Evolutionary conservation across 2,329 filamentous ascomycete species (phyloP).

Genomic region (Scedosporium aurantiacum): DNA sequence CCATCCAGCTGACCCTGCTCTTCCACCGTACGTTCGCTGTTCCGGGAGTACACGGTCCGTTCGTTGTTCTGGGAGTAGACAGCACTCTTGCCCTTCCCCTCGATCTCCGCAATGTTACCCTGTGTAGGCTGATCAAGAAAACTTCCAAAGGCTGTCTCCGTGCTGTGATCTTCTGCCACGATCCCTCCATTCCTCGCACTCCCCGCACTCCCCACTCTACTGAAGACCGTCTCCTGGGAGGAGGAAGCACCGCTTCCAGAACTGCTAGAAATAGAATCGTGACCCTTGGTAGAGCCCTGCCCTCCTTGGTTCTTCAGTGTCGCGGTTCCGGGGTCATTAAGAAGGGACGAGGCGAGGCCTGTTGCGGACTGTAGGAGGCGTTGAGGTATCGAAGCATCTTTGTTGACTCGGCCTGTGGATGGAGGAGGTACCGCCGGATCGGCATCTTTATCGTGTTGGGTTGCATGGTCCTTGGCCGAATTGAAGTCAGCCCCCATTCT

Average conservation of each 20-base stretch:
- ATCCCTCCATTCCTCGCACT: not conserved
- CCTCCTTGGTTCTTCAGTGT: not conserved
- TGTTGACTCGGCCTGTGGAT: not conserved
- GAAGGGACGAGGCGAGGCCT: not conserved
- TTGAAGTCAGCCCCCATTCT: not conserved
- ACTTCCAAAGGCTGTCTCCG: not conserved
- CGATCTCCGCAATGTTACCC: conserved; percentile 7
- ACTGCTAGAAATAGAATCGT: not conserved
- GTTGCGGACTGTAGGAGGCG: not conserved
- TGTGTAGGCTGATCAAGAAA: not conserved
- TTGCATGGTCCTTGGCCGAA: not conserved
- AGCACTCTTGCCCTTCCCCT: conserved; percentile 10
- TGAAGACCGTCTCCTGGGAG: not conserved
- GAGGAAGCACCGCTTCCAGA: not conserved
- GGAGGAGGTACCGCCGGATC: not conserved
- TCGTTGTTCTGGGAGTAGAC: conserved; percentile 8
- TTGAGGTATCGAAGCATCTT: not conserved
- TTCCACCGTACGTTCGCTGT: conserved; percentile 15
- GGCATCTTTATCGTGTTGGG: not conserved
- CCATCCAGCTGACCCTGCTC: conserved; percentile 27
- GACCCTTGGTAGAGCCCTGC: not conserved
- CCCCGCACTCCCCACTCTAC: not conserved
- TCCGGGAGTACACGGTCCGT: conserved; percentile 15
- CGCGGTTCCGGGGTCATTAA: not conserved
- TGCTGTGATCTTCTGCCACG: not conserved